Percentiles rank a stretch among this genome's conserved stretches.
These are phyloP conservation scores for Neurospora sp. DNA, from an alignment of 495 filamentous ascomycete species.

Conservation along the genomic window DNA sequence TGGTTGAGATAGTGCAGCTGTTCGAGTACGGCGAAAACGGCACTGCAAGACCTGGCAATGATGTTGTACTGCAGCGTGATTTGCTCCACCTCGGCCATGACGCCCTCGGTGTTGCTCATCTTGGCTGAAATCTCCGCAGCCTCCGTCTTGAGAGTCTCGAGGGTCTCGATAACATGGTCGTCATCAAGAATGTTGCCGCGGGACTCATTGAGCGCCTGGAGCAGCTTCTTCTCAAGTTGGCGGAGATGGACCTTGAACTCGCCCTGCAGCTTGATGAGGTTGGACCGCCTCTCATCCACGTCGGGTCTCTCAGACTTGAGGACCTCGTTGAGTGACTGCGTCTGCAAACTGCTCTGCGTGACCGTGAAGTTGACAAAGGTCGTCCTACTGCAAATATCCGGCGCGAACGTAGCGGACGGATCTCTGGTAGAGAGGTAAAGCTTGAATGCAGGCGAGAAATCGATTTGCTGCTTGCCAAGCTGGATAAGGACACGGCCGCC, in stretches of 20 bases:
- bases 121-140: slow-evolving; percentile 91
- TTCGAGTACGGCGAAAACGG: slow-evolving; percentile 91
- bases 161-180: slow-evolving; percentile 93
- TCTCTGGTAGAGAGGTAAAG: slow-evolving; percentile 92
- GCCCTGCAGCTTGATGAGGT: slow-evolving; percentile 95
- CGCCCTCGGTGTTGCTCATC: slow-evolving; percentile 91
- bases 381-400: slow-evolving; percentile 94
- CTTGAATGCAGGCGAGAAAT: slow-evolving; percentile 96
- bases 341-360: slow-evolving; percentile 96
- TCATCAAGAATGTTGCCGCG: slow-evolving; percentile 97
- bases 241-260: slow-evolving; percentile 97
- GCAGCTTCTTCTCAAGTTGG: slow-evolving; percentile 86
- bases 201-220: slow-evolving; percentile 94
- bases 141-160: slow-evolving; percentile 96
- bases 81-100: slow-evolving; percentile 94
- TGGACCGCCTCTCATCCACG: slow-evolving; percentile 92
- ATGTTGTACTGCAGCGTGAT: slow-evolving; percentile 89
- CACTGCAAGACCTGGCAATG: slow-evolving; percentile 88
- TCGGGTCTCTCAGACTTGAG: slow-evolving; percentile 95
- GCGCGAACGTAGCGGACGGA: slow-evolving; percentile 92
- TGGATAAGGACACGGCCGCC: slow-evolving; percentile 97
- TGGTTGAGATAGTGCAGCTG: slow-evolving; percentile 97
- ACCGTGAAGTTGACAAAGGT: slow-evolving; percentile 99
- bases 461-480: slow-evolving; percentile 96
- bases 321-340: slow-evolving; percentile 92